Conservation (phyloP, 2,329 filamentous ascomycete species). For the Teratosphaeria destructans region DNA sequence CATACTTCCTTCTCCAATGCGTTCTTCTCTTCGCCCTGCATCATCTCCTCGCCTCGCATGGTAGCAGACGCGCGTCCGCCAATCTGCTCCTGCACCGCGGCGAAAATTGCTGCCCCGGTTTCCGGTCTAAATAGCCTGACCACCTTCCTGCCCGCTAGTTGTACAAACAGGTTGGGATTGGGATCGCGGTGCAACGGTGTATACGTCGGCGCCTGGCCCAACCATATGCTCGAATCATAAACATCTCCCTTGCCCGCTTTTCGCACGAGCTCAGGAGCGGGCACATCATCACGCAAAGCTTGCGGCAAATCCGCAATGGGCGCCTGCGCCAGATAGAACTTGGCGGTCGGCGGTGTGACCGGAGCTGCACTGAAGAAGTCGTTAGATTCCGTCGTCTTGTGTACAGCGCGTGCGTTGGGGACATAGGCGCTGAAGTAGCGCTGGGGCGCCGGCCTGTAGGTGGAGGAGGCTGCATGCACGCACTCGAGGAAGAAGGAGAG, state of each 20-base stretch:
- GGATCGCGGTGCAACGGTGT: conserved; percentile 88
- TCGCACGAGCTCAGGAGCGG: conserved; percentile 53
- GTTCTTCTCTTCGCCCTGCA: conserved; percentile 63
- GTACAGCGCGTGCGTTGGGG: conserved; percentile 15
- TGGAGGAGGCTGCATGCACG: conserved; percentile 21
- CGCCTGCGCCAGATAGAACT: conserved; percentile 81
- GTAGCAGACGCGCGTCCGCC: conserved; percentile 32
- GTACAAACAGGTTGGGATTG: conserved; percentile 85
- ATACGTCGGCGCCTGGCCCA: conserved; percentile 75
- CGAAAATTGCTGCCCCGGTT: conserved; percentile 56
- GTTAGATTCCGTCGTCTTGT: conserved; percentile 13
- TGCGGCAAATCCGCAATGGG: conserved; percentile 58
- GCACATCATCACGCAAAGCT: conserved; percentile 53
- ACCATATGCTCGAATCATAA: conserved; percentile 81
- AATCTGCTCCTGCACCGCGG: conserved; percentile 32
- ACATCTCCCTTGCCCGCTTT: conserved; percentile 65
- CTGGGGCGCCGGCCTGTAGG: conserved; percentile 6
- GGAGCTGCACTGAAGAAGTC: conserved; percentile 23
- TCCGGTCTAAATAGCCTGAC: conserved; percentile 61
- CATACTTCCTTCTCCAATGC: conserved; percentile 62
- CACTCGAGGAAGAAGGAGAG: conserved; percentile 55
- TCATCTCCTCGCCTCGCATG: conserved; percentile 79
- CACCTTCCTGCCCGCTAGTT: conserved; percentile 62
- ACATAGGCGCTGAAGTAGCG: conserved; percentile 22
- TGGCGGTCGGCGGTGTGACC: conserved; percentile 14